Base-by-base conservation (phyloP, 2,329 filamentous ascomycete genomes). In the Aspergillus unguis region DNA sequence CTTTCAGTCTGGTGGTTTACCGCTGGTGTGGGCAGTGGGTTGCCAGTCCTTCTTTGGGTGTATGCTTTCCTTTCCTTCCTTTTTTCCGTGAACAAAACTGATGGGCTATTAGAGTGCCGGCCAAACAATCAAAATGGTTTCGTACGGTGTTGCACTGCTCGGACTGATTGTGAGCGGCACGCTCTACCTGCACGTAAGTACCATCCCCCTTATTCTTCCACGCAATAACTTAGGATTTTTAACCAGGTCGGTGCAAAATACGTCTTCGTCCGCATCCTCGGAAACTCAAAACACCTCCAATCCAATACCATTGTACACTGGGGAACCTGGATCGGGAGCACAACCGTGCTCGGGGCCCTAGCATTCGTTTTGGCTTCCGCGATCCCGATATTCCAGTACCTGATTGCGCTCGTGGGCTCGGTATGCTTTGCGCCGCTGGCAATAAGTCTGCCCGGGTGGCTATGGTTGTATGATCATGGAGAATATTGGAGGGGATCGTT, bases 1-100 rank as follows among this genome's bases (percentile, higher is more conserved):
- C 77, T 31, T 83, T 85, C 62, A 77, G 76, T 38, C 71, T 85
- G 11, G 80, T 85, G 2, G 79, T 85, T 4, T 86, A 86, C 68
- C 73, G 75, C 41, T 85, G 75, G 72, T 84, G 82, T 58, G 84
- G 84, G 3, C 71, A 80, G 55, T 86, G 80, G 78, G 82, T 86
- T 4, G 80, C 83, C 0, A 81, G 77, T 3, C 84, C 84, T 0
- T 81, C 82, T 1, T 75, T 86, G 0, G 83, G 83, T 23, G 48
- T 51, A 29, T 17, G 35, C 37, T 3, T 17, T 41, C 5, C 36
- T n/a, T 10, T 45, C 32, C n/a, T 28, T 17, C 31, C 8, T 9
- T 7, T 9, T 26, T 2, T 11, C 4, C 3, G 4, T 17, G 5
- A 37, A 4, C 6, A 44, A 28, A 6, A 4, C 5, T 48, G 10